phyloP scores from a whole-genome alignment of 257 asterid species.

The Fraxinus quadrangulata region DNA sequence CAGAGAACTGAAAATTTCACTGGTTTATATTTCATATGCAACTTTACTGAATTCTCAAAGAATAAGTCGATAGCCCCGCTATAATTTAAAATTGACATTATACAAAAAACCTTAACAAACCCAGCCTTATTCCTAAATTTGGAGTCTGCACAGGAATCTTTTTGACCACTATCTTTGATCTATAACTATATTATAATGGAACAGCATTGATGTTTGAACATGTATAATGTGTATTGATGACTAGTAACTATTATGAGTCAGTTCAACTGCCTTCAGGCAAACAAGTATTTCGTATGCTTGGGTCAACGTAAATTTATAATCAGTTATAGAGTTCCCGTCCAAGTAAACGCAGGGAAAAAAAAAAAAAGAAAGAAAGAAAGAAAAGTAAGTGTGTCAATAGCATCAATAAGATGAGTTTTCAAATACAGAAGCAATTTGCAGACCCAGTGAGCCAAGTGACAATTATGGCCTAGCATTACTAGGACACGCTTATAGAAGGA shows the following conservation, averaged over 20 bases:
- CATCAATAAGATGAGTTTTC: conserved; percentile 7
- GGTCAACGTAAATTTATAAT: not conserved
- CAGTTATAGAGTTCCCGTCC: not conserved
- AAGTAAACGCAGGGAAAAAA: conserved; percentile 3
- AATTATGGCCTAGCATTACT: conserved; percentile 7
- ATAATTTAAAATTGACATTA: conserved; percentile 5
- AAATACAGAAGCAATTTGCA: not conserved
- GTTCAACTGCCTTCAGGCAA: conserved; percentile 7
- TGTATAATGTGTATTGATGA: not conserved
- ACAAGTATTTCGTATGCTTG: conserved; percentile 10
- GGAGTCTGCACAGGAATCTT: not conserved
- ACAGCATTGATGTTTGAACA: not conserved
- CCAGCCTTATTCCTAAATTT: not conserved
- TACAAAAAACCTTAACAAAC: not conserved
- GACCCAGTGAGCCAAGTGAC: not conserved
- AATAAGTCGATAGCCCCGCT: conserved; percentile 5
- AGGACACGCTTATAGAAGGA: not conserved
- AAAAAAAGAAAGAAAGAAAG: no score
- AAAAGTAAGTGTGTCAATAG: not conserved
- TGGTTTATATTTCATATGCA: conserved; percentile 22
- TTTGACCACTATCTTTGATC: not conserved
- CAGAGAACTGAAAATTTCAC: conserved; percentile 58
- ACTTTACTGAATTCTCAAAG: conserved; percentile 15
- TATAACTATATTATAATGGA: not conserved
- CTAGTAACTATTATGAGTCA: not conserved